Conservation (phyloP, 176 grass and related monocot genomes). For the Ensete glaucum region DNA sequence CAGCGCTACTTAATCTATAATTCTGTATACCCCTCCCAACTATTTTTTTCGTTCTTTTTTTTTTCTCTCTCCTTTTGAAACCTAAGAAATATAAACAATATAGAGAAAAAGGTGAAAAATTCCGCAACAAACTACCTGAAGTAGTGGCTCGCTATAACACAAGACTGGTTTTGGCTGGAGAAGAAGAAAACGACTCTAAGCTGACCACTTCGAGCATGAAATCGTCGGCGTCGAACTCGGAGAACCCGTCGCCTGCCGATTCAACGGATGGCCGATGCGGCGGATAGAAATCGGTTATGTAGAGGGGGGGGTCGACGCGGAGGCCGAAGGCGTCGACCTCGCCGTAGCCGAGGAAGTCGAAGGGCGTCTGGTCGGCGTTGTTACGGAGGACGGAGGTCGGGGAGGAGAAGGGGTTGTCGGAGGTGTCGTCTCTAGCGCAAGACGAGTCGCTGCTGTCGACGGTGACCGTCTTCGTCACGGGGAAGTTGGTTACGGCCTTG, state of each 20-base stretch:
- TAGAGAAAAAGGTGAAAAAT: not conserved
- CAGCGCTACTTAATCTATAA: not conserved
- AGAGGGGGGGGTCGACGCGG: not conserved
- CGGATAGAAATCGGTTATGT: conserved; percentile 33
- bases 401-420: conserved; percentile 10
- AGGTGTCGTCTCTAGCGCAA: not conserved
- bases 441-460: not conserved
- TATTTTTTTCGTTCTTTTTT: not conserved
- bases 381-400: conserved; percentile 21
- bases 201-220: conserved; percentile 2
- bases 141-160: not conserved
- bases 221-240: conserved; percentile 23
- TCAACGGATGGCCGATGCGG: conserved; percentile 36
- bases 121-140: not conserved
- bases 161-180: not conserved
- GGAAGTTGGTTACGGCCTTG: conserved; percentile 22
- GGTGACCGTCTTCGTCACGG: not conserved
- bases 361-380: not conserved
- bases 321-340: conserved; percentile 14
- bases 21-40: not conserved
- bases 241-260: conserved; percentile 31
- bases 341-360: conserved; percentile 11
- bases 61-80: not conserved
- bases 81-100: not conserved
- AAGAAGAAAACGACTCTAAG: not conserved